These are phyloP conservation scores for Myxozyma neotropica DNA, from an alignment of 805 yeast genomes.

Conservation along the genomic window DNA sequence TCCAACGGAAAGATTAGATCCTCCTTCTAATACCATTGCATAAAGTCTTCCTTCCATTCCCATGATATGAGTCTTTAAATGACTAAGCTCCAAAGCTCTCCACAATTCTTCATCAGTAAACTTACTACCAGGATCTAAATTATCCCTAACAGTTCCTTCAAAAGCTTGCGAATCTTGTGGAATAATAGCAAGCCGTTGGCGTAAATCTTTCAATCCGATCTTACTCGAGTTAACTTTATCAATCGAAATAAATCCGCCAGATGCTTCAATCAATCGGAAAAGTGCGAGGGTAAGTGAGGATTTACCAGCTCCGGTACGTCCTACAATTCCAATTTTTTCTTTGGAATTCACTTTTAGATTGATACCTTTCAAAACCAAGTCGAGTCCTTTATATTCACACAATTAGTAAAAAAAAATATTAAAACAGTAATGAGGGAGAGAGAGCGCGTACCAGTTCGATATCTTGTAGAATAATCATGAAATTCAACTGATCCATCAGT, in stretches of 20 bases:
- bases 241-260: constrained; percentile 64
- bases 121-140: constrained; percentile 76
- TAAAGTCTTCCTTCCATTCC: constrained; percentile 58
- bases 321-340: constrained; percentile 93
- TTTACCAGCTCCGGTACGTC: constrained; percentile 97
- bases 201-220: constrained; percentile 75
- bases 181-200: constrained; percentile 77
- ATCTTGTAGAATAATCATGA: constrained; percentile 75
- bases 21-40: constrained; percentile 69
- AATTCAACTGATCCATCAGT: constrained; percentile 65
- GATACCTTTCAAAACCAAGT: constrained; percentile 71
- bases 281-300: constrained; percentile 81
- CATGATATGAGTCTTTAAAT: constrained; percentile 66
- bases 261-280: constrained; percentile 80
- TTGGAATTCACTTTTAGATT: constrained; percentile 62
- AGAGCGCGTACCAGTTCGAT: constrained; percentile 57
- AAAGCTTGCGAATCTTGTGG: constrained; percentile 94
- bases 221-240: constrained; percentile 67
- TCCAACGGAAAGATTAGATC: constrained; percentile 80
- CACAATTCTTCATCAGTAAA: constrained; percentile 76
- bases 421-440: no score
- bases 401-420: neutral
- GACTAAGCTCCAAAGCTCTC: constrained; percentile 76
- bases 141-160: constrained; percentile 81
- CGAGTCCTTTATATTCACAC: constrained; percentile 54